Percentiles rank a stretch among this genome's conserved stretches.
Conservation (phyloP, 306 rosid species). For the Cicer cuneatum region DNA sequence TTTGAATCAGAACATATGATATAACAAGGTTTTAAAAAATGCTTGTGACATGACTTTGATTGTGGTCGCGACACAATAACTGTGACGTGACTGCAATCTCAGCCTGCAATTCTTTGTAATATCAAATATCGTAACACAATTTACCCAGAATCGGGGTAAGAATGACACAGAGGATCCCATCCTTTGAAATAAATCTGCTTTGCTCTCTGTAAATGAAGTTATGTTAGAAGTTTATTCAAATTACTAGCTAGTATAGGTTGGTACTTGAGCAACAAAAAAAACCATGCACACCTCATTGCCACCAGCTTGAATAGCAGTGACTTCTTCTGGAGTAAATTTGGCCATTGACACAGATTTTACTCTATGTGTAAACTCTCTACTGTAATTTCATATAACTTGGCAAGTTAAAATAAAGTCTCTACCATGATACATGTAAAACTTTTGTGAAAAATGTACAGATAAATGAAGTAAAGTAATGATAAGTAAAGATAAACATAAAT, state of each 20-base stretch:
- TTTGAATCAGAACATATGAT: constrained; percentile 46
- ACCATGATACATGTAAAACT: too few relatives aligned
- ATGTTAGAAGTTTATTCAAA: constrained; percentile 29
- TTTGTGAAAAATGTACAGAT: too few relatives aligned
- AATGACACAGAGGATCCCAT: constrained; percentile 69
- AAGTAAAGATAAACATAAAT: background rate
- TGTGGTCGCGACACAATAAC: background rate
- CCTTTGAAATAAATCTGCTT: constrained; percentile 71
- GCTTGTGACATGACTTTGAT: background rate
- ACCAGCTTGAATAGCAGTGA: constrained; percentile 79
- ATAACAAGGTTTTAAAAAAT: constrained; percentile 32
- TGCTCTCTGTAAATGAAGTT: constrained; percentile 64
- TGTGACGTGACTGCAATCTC: background rate
- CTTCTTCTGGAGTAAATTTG: constrained; percentile 78
- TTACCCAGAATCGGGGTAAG: constrained; percentile 77
- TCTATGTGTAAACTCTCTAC: constrained; percentile 92
- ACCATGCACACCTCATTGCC: constrained; percentile 78
- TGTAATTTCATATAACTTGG: constrained; percentile 47
- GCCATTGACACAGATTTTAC: constrained; percentile 93
- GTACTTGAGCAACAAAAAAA: background rate
- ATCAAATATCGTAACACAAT: background rate
- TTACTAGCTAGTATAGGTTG: background rate
- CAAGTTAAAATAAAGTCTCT: background rate
- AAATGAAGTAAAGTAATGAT: background rate
- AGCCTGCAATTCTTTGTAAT: background rate